Evolutionary conservation across 768 basidiomycete genomes (phyloP), one percentile per base, ranked within the genome.

Genomic region (Royoungia palumana): DNA sequence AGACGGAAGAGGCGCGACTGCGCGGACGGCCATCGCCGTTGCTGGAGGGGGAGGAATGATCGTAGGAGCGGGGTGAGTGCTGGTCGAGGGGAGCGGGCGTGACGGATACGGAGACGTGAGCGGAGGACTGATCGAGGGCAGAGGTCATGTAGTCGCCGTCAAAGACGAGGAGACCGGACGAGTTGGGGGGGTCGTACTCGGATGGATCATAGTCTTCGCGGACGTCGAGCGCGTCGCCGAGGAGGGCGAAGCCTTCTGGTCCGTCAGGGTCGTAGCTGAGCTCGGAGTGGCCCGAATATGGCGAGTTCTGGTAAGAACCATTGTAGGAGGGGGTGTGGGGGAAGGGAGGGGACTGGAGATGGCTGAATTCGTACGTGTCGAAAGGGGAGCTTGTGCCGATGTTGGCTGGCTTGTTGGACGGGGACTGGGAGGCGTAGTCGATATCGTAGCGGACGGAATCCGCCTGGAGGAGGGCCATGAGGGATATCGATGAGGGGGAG

Each of bases 301-400:
- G 87, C 0, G 85, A 87, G 67, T 82, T 80, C 60, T 82, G 77
- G 71, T 83, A 83, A 6, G 83, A 85, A 46, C 78, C 78, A 63
- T 79, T 78, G 71, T 81, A 80, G 20, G 78, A 80, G 8, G 81
- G 77, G 0, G 78, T 77, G 59, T 72, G 72, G 20, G 76, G 74
- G 53, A 74, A 77, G n/a, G 70, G 69, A 5, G 73, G 63, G 38
- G 63, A 68, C 58, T 65, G 66, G 41, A 49, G 63, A 57, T 65
- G 67, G 36, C 55, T 50, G 58, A 67, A 70, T 43, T 72, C 75
- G 54, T 70, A 75, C 5, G 69, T 39, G 56, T 77, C 74, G 55
- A 76, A 73, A 12, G 62, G 64, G 16, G 66, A 56, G 36, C 14
- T 49, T 2, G 61, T 36, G 0, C 51, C 47, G 46, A 67, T 22